phyloP scores from a whole-genome alignment of 2,329 filamentous ascomycete genomes.

The Plenodomus lindquistii region DNA sequence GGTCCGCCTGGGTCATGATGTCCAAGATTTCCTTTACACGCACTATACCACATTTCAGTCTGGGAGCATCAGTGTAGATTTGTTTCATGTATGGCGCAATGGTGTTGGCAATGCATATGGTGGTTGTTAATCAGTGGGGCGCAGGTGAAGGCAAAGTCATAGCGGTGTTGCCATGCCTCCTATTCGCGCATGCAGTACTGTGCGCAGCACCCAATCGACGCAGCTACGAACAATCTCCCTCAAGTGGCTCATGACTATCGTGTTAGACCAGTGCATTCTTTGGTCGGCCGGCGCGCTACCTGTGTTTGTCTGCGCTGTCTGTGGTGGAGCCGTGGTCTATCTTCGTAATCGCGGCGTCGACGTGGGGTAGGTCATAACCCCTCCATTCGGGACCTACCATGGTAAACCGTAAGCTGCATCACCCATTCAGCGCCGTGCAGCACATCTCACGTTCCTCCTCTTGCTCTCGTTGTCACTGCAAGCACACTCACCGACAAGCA shows the following conservation, averaged over 20 bases:
- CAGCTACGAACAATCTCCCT: not conserved
- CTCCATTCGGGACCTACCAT: conserved; percentile 1
- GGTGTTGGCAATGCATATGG: conserved; percentile 26
- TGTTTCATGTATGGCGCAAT: conserved; percentile 21
- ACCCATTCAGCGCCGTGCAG: not conserved
- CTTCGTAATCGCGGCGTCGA: not conserved
- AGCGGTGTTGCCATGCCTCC: conserved; percentile 14
- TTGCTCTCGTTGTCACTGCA: not conserved
- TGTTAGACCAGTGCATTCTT: not conserved
- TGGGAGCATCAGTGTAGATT: conserved; percentile 20
- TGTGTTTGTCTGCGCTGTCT: not conserved
- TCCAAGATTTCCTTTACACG: conserved; percentile 12
- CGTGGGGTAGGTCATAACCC: not conserved
- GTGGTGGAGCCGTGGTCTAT: not conserved
- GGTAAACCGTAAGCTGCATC: not conserved
- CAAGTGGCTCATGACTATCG: not conserved
- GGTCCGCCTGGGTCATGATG: conserved; percentile 12
- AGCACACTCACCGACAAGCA: not conserved
- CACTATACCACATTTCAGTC: conserved; percentile 18
- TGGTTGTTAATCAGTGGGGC: not conserved
- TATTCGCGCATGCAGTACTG: not conserved
- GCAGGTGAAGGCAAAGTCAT: conserved; percentile 5
- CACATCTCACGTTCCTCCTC: not conserved
- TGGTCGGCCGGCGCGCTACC: not conserved
- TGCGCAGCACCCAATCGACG: not conserved